phyloP scores from a whole-genome alignment of 2,329 filamentous ascomycete species.

The Pezicula rhizophila region DNA sequence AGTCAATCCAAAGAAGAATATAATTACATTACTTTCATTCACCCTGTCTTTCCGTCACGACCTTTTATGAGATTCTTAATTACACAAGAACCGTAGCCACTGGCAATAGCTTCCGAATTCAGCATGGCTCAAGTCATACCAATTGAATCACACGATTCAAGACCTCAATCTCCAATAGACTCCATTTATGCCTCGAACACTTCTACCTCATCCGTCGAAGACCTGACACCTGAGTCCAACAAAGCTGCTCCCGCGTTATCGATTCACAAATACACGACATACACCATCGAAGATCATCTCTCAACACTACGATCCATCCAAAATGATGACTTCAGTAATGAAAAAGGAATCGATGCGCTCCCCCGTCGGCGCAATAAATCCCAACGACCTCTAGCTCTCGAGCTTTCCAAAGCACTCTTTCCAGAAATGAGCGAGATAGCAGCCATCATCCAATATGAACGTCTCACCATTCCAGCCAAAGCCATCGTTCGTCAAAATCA shows the following conservation, averaged over 20 bases:
- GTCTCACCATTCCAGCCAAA: constrained; percentile 4
- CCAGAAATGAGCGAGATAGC: constrained; percentile 8
- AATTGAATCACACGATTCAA: not conserved
- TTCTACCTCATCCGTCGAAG: not conserved
- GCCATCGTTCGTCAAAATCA: constrained; percentile 6
- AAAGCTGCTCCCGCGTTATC: not conserved
- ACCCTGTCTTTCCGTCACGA: too few relatives aligned
- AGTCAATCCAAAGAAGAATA: too few relatives aligned
- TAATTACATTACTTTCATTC: too few relatives aligned
- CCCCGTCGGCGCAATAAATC: constrained; percentile 2
- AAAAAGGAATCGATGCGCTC: not conserved
- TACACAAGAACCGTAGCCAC: too few relatives aligned
- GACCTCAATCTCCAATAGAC: not conserved
- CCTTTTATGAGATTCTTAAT: too few relatives aligned
- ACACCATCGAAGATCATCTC: not conserved
- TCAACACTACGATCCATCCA: not conserved
- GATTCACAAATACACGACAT: not conserved
- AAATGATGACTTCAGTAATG: not conserved
- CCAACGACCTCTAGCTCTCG: constrained; percentile 3
- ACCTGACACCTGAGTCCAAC: not conserved
- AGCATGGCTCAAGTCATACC: too few relatives aligned
- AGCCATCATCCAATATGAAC: constrained; percentile 9
- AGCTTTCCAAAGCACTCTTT: constrained; percentile 1
- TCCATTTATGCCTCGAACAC: not conserved
- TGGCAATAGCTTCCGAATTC: too few relatives aligned